Evolutionary conservation across 345 rosid species (phyloP).

Genomic region (Linum usitatissimum): DNA sequence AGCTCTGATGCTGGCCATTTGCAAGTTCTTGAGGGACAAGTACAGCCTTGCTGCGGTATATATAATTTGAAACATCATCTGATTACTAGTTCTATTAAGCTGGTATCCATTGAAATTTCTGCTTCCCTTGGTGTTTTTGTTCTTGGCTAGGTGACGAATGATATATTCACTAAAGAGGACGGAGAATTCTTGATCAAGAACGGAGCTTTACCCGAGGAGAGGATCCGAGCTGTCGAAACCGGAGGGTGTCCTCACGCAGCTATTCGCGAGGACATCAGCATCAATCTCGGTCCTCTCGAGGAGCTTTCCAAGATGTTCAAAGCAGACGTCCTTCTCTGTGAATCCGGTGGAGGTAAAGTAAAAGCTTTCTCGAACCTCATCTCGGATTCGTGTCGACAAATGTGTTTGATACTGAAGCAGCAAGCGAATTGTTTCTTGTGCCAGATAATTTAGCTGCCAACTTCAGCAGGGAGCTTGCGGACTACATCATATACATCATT

Average conservation of each 20-base stretch:
- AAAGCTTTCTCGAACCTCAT: no score
- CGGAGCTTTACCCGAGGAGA: slow-evolving; percentile 85
- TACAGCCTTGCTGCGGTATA: slow-evolving; percentile 98
- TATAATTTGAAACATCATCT: no score
- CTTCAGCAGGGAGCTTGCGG: slow-evolving; percentile 93
- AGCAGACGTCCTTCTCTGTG: slow-evolving; percentile 84
- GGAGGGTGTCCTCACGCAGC: slow-evolving; percentile 99
- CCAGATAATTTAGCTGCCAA: slow-evolving; percentile 95
- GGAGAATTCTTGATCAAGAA: slow-evolving; percentile 90
- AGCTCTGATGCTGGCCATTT: slow-evolving; percentile 82
- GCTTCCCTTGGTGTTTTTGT: no score
- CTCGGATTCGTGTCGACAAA: background rate
- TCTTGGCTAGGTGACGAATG: slow-evolving; percentile 79
- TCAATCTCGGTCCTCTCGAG: slow-evolving; percentile 93
- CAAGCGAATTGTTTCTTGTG: slow-evolving; percentile 15
- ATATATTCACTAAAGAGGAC: slow-evolving; percentile 94
- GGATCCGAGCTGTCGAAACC: slow-evolving; percentile 89
- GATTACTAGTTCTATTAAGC: background rate
- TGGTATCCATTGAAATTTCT: background rate
- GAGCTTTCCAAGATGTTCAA: slow-evolving; percentile 81
- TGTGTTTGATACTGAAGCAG: background rate
- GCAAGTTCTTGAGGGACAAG: slow-evolving; percentile 61
- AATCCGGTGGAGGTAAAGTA: slow-evolving; percentile 89
- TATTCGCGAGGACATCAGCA: slow-evolving; percentile 95
- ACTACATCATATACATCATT: slow-evolving; percentile 84